A percentile compares a stretch with the other conserved stretches of the same genome.
Conservation (phyloP, 2,329 filamentous ascomycete species). For the Diaporthe sp. region DNA sequence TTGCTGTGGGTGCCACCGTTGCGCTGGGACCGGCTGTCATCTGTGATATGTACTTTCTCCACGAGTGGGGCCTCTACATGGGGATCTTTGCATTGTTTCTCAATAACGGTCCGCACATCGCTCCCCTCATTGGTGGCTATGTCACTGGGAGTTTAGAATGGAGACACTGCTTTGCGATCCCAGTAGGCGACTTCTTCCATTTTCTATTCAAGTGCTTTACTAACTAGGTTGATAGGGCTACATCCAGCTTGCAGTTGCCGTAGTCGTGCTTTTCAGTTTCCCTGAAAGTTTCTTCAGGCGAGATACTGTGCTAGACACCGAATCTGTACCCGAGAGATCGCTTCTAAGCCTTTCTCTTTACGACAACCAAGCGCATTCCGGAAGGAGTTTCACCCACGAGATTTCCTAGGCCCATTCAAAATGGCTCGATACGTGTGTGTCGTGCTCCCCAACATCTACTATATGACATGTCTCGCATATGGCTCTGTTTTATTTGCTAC, state of each 20-base stretch:
- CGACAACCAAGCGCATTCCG: background rate
- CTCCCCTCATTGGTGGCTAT: constrained; percentile 6
- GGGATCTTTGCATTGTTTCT: background rate
- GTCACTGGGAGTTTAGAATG: background rate
- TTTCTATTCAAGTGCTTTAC: background rate
- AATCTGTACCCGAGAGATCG: background rate
- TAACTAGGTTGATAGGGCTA: background rate
- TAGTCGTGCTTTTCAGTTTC: background rate
- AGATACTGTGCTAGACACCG: background rate
- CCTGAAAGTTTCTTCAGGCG: background rate
- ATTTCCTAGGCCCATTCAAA: background rate
- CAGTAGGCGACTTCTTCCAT: background rate
- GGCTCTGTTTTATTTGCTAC: constrained; percentile 5
- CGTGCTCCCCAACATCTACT: background rate
- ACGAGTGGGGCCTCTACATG: constrained; percentile 2
- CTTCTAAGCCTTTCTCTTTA: constrained; percentile 2
- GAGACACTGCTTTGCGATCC: constrained; percentile 3
- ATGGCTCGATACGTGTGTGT: constrained; percentile 6
- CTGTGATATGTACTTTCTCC: constrained; percentile 13
- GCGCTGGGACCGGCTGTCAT: constrained; percentile 7
- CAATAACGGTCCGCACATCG: constrained; percentile 1
- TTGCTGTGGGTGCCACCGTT: background rate
- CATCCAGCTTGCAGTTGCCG: background rate
- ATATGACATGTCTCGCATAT: constrained; percentile 5
- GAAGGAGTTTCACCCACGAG: background rate